Base-by-base conservation (phyloP, 805 yeast species). In the Tetrapisispora taiwanensis region DNA sequence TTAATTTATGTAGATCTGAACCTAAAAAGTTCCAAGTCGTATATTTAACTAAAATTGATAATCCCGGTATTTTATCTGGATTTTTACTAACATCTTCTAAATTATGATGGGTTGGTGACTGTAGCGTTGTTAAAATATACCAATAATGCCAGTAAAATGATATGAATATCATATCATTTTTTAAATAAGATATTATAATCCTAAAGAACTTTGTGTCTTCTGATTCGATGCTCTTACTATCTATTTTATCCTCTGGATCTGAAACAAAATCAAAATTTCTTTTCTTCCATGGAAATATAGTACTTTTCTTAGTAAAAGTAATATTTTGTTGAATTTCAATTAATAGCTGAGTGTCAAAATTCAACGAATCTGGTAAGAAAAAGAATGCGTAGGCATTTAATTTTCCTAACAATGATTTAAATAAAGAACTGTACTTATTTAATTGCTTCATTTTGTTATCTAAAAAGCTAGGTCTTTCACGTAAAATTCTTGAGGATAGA, bases 61-160 rank as follows among this genome's bases (percentile, higher is more conserved):
- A 47, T 0, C 61, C 61, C 0, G 60, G 57, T 30, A 54, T 33
- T 17, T 24, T 13, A 22, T 34, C 47, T 43, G 8, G 37, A 20
- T 26, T 38, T 39, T 20, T n/a, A 15, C 8, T 3, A 2, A 20
- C 5, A 37, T 7, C 22, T 15, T 38, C 22, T 18, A 13, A 20
- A 5, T 33, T 18, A 30, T n/a, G 2, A 7, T 5, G 10, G 2
- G 10, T 2, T 12, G 49, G 30, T 13, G 47, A n/a, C n/a, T n/a
- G 36, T 14, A 31, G 43, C 7, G 44, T 45, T 17, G 56, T 36
- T 12, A 55, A 46, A 14, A 60, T 58, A 35, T 46, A 48, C 64
- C 65, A 61, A 46, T 58, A 61, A 46, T 62, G 62, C 59, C 60
- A 62, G 39, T 58, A 55, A 44, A 62, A 62, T 17, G 60, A 53